Evolutionary conservation across 2,329 filamentous ascomycete species (phyloP), one percentile per base, ranked within the genome.

Genomic region (Pseudovirgaria hyperparasitica): DNA sequence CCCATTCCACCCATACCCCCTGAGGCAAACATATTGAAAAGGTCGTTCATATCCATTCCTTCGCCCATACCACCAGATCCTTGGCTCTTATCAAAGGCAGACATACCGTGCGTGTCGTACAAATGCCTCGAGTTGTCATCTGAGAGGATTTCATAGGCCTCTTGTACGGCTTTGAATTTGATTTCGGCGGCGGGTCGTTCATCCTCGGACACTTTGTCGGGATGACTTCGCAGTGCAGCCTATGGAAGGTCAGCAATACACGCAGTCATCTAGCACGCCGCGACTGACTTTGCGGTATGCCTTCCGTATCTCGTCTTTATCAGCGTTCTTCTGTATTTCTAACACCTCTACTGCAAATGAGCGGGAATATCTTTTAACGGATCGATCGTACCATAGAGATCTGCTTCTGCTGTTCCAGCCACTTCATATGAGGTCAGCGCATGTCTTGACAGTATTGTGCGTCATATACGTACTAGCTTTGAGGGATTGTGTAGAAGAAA

Each of bases 111-210:
- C 36, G 74, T 76, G 50, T 98, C 90, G 63, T 98, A 98, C 36
- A 92, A 60, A 30, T 81, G 70, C 46, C 90, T 79, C 57, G 92
- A 94, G 35, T 96, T 75, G 37, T 96, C 87, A 65, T 98, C 87
- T 59, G 74, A 79, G 30, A 98, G 82, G 50, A 98, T 96, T 52
- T 98, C 90, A 65, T 98, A 98, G 42, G 90, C 90, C 60, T 92
- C 79, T 33, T 81, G 86, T 31, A 92, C 77, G 29, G 76, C 65
- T 62, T 98, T 98, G 74, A 98, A 98, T 49, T 77, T 85, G 48
- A 76, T 67, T 55, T 96, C 90, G 34, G 90, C 84, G 40, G 78
- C 80, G 50, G 76, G 76, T 41, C 87, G 78, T 48, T 86, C 75
- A 16, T 80, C 74, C 56, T 87, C 82, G 42, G 85, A 67, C 31